phyloP scores from a whole-genome alignment of 805 yeast species.

The Suhomyces emberorum region DNA sequence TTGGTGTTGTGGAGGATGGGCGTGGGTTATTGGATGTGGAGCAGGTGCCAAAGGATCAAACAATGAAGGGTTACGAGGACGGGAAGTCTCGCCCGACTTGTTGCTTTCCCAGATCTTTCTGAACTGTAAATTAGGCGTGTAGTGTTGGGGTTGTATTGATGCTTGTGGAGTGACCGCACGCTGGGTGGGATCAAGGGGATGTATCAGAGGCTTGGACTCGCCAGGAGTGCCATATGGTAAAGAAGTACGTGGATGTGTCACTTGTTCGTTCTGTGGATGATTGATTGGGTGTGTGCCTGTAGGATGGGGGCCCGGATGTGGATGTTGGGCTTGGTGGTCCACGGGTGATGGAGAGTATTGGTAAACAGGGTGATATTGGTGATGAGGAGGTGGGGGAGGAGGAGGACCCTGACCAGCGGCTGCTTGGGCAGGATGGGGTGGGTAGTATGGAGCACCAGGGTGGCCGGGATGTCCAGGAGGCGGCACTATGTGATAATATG shows the following conservation, averaged over 20 bases:
- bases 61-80: constrained; percentile 47
- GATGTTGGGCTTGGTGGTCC: constrained; percentile 2
- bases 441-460: constrained; percentile 1
- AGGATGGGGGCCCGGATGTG: constrained; percentile 3
- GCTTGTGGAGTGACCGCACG: constrained; percentile 3
- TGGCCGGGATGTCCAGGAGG: constrained; percentile 6
- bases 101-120: constrained; percentile 33
- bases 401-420: constrained; percentile 2
- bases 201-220: constrained; percentile 1
- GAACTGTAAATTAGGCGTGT: constrained; percentile 29
- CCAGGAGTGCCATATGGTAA: neutral
- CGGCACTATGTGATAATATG: constrained; percentile 5
- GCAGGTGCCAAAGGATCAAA: constrained; percentile 45
- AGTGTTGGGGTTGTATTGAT: constrained; percentile 16
- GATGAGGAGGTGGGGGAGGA: constrained; percentile 5
- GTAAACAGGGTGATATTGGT: constrained; percentile 1
- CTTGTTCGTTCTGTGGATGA: constrained; percentile 6
- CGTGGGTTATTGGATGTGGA: constrained; percentile 1
- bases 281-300: constrained; percentile 5
- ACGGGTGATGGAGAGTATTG: constrained; percentile 2
- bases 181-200: constrained; percentile 2
- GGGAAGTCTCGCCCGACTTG: constrained; percentile 1
- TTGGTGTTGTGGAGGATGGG: neutral
- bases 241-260: neutral
- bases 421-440: neutral